Percentiles rank a stretch among this genome's conserved stretches.
Conservation (phyloP, 2,329 filamentous ascomycete genomes). For the Neoarthrinium moseri region DNA sequence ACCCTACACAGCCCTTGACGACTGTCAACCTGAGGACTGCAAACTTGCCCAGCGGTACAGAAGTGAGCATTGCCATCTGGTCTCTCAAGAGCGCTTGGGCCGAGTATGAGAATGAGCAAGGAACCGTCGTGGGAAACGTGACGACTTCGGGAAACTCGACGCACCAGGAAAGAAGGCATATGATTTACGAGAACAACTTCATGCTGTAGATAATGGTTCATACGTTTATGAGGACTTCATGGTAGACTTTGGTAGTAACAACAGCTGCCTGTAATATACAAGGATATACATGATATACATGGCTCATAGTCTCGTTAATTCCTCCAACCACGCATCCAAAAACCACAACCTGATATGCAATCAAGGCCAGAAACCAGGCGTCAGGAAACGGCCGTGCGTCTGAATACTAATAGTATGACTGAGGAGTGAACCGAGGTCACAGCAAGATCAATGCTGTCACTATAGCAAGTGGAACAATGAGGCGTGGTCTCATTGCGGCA, state of each 20-base stretch:
- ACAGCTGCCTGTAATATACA: background rate
- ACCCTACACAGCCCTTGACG: constrained; percentile 41
- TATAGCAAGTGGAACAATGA: background rate
- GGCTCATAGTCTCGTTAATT: background rate
- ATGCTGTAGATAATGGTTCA: background rate
- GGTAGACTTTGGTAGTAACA: too few species aligned
- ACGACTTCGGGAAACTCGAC: constrained; percentile 9
- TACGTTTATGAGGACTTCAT: too few species aligned
- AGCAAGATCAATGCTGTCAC: background rate
- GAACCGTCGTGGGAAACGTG: constrained; percentile 23
- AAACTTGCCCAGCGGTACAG: constrained; percentile 32
- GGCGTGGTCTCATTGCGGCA: constrained; percentile 12
- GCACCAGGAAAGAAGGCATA: constrained; percentile 13
- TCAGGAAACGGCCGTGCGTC: too few species aligned
- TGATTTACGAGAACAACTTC: constrained; percentile 17
- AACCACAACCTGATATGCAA: too few species aligned
- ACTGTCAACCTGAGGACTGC: constrained; percentile 31
- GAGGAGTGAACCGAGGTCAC: too few species aligned
- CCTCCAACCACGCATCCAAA: background rate
- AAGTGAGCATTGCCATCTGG: constrained; percentile 34
- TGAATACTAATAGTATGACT: too few species aligned
- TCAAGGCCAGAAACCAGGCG: too few species aligned
- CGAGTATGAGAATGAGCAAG: constrained; percentile 20
- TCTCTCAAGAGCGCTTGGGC: constrained; percentile 36
- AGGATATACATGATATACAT: background rate